Conservation (phyloP, 495 filamentous ascomycete species). For the Xylaria acuta region DNA sequence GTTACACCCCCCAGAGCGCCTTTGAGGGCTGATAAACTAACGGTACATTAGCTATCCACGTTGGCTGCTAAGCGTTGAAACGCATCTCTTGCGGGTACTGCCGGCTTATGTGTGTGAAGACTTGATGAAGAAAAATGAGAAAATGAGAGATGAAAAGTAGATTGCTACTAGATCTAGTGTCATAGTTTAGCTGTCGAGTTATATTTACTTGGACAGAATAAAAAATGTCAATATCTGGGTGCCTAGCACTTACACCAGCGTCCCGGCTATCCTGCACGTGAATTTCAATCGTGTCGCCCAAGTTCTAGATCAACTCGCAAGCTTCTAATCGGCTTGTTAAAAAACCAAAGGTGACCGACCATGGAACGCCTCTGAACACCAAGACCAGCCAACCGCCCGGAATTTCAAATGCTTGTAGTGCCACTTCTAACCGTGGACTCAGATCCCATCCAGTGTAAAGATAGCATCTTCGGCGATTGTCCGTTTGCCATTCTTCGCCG, state of each 20-base stretch:
- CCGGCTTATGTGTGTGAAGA: neutral
- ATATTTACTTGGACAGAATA: neutral
- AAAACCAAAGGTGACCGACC: neutral
- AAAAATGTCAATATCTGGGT: neutral
- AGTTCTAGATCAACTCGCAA: neutral
- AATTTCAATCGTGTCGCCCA: neutral
- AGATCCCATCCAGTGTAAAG: constrained; percentile 17
- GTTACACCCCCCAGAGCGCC: neutral
- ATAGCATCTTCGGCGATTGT: neutral
- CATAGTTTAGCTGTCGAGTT: constrained; percentile 5
- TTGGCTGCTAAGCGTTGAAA: constrained; percentile 31
- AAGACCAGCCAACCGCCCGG: neutral
- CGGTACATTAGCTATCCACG: constrained; percentile 26
- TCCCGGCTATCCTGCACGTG: neutral
- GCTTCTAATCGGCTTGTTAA: neutral
- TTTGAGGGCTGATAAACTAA: neutral
- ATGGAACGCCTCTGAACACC: neutral
- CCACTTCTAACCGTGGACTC: constrained; percentile 5
- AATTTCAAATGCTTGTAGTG: neutral
- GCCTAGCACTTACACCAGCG: neutral
- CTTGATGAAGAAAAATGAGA: constrained; percentile 16
- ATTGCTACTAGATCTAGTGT: neutral
- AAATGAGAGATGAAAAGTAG: constrained; percentile 10
- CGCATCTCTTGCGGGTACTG: neutral
- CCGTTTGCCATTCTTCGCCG: constrained; percentile 10